Base-by-base conservation (phyloP, 257 asterid species). In the Scutellaria galericulata region DNA sequence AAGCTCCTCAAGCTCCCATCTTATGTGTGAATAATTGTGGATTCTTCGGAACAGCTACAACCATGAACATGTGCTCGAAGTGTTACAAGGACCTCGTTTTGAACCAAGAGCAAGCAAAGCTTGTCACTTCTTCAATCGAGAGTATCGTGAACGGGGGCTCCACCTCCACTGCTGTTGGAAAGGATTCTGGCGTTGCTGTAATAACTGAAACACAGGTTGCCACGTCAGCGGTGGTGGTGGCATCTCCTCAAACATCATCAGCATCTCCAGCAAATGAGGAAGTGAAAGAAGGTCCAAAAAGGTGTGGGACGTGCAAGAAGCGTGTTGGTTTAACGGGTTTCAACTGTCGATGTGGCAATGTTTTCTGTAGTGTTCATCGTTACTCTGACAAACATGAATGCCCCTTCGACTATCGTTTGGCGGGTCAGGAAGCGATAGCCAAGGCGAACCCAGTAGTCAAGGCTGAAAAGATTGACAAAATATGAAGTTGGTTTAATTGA, bases 31-130 rank as follows among this genome's bases (percentile, higher is more conserved):
- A 86, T 68, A 82, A 86, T 64, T 88, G 91, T 27, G 95, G 95
- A 2, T 88, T 88, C 74, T 88, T 88, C 5, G 95, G 91, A 62
- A 79, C 91, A 41, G 88, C 91, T 10, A 81, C 95, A 35, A 86
- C 88, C 50, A 86, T 84, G 91, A 84, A 88, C 79, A 86, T 88
- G 95, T 88, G 95, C 81, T 88, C 95, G 70, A 88, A 88, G 86
- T 88, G 95, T 68, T 84, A 86, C 83, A 88, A 86, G 68, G 91
- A 84, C 78, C 3, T 76, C 11, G 81, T 76, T 24, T 62, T 88
- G 72, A 84, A 88, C 74, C 88, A 88, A 79, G 88, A 88, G 59
- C 95, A 86, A 66, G 87, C 85, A 31, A 81, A 82, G 50, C 75
- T 86, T 47, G 89, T 87, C 3, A 88, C 88, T 51, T 84, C 95